Evolutionary conservation across 345 rosid species (phyloP), one percentile per base, ranked within the genome.

Genomic region (Fremontodendron californicum): DNA sequence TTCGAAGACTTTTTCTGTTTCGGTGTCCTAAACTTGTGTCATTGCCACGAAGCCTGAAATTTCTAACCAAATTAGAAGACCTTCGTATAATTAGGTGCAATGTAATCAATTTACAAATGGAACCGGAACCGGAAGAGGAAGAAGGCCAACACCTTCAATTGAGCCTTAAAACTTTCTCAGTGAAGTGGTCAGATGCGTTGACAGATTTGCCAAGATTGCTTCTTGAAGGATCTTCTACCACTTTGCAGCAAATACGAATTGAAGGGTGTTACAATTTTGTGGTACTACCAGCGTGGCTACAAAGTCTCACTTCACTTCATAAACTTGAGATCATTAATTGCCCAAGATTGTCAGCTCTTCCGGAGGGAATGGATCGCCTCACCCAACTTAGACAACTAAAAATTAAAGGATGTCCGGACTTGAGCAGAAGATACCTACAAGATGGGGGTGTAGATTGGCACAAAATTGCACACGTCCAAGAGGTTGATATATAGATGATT

Each of bases 171-270:
- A 58, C 18, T 58, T 51, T 51, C 8, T 4, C 21, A 51, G 0
- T 51, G 16, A 0, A 0, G 55, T 0, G 0, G 0, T 18, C 2
- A 51, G 9, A 5, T 18, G 55, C 8, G 1, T 19, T 51, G 23
- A 51, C 4, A 6, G n/a, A n/a, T n/a, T n/a, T n/a, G n/a, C n/a
- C n/a, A n/a, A n/a, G n/a, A n/a, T n/a, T n/a, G n/a, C n/a, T n/a
- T n/a, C n/a, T n/a, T n/a, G n/a, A n/a, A n/a, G n/a, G n/a, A n/a
- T n/a, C n/a, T n/a, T n/a, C n/a, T n/a, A n/a, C n/a, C n/a, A n/a
- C n/a, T n/a, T n/a, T n/a, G n/a, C n/a, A n/a, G n/a, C n/a, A n/a
- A n/a, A 40, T 40, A 8, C 9, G 0, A 40, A 40, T 40, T 6
- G 1, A 5, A 1, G 5, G 9, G 0, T 57, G 63, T 11, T 0